These are phyloP conservation scores for Lipomyces kockii DNA, from an alignment of 805 yeast species.

Conservation along the genomic window DNA sequence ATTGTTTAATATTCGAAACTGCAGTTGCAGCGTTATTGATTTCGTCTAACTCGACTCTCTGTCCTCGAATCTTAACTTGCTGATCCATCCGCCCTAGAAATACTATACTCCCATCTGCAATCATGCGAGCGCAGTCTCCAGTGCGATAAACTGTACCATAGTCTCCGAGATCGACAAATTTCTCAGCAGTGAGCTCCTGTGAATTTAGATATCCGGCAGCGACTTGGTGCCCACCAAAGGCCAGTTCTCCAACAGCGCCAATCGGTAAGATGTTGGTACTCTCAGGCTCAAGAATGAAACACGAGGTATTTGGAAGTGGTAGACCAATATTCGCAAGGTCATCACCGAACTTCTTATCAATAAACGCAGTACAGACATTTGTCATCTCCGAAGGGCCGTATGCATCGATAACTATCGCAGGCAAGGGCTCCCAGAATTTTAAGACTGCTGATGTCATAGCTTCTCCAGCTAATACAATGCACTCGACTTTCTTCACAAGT, in stretches of 20 bases:
- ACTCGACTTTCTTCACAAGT: conserved; percentile 31
- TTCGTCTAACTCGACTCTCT: conserved; percentile 42
- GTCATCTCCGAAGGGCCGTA: conserved; percentile 41
- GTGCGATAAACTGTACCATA: conserved; percentile 33
- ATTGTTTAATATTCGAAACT: conserved; percentile 21
- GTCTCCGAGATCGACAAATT: conserved; percentile 23
- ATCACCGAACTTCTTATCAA: conserved; percentile 17
- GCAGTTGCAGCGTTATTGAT: conserved; percentile 30
- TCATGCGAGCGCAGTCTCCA: conserved; percentile 40
- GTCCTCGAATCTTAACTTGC: conserved; percentile 43
- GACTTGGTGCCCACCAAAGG: conserved; percentile 41
- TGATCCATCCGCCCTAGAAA: conserved; percentile 41
- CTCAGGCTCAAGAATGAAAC: conserved; percentile 26
- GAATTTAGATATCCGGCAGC: conserved; percentile 40
- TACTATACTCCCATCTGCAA: conserved; percentile 38
- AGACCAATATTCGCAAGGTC: conserved; percentile 35
- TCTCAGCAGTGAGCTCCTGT: conserved; percentile 34
- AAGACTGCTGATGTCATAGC: conserved; percentile 9
- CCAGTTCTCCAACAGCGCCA: conserved; percentile 41
- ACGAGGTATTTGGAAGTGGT: conserved; percentile 32
- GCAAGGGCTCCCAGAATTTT: conserved; percentile 12
- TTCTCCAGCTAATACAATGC: conserved; percentile 25
- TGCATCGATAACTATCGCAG: conserved; percentile 33
- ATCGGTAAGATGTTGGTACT: conserved; percentile 19
- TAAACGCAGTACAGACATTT: conserved; percentile 33